A percentile compares a stretch with the other conserved stretches of the same genome.
Conservation (phyloP, 2,329 filamentous ascomycete species). For the Niveomyces coronatus region DNA sequence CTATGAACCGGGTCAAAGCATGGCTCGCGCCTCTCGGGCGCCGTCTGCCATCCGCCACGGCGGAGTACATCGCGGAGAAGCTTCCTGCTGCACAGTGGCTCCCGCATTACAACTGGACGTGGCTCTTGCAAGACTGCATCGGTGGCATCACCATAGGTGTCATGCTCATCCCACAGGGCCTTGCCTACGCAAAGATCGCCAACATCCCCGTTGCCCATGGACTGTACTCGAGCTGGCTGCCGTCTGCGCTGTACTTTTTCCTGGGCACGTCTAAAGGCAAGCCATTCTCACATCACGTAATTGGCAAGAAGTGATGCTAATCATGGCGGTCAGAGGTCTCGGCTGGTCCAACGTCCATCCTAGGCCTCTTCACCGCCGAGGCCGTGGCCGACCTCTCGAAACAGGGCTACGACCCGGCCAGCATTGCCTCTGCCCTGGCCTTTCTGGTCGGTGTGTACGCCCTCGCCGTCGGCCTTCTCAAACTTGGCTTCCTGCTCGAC, state of each 20-base stretch:
- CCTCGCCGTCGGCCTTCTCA: constrained; percentile 48
- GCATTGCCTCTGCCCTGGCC: constrained; percentile 50
- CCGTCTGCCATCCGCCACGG: constrained; percentile 39
- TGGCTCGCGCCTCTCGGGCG: constrained; percentile 15
- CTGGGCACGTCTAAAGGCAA: constrained; percentile 53
- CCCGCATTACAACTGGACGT: constrained; percentile 48
- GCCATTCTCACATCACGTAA: no score
- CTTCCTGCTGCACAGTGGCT: constrained; percentile 54
- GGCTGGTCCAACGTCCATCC: constrained; percentile 52
- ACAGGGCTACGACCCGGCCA: constrained; percentile 40
- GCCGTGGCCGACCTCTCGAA: constrained; percentile 42
- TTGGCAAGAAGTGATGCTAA: no score
- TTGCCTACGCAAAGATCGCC: constrained; percentile 54
- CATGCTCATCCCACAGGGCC: constrained; percentile 49
- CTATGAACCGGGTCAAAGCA: constrained; percentile 16
- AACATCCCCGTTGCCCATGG: constrained; percentile 51
- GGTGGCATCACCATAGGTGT: constrained; percentile 51
- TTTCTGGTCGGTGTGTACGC: constrained; percentile 54
- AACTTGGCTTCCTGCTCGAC: constrained; percentile 54
- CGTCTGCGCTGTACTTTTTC: constrained; percentile 45
- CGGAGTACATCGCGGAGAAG: constrained; percentile 48
- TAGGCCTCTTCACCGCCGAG: constrained; percentile 52
- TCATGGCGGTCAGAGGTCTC: constrained; percentile 43
- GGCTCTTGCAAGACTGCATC: constrained; percentile 51
- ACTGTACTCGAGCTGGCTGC: constrained; percentile 49